Evolutionary conservation across 352 stramenopile genomes (phyloP).

Genomic region (Saprolegnia parasitica): DNA sequence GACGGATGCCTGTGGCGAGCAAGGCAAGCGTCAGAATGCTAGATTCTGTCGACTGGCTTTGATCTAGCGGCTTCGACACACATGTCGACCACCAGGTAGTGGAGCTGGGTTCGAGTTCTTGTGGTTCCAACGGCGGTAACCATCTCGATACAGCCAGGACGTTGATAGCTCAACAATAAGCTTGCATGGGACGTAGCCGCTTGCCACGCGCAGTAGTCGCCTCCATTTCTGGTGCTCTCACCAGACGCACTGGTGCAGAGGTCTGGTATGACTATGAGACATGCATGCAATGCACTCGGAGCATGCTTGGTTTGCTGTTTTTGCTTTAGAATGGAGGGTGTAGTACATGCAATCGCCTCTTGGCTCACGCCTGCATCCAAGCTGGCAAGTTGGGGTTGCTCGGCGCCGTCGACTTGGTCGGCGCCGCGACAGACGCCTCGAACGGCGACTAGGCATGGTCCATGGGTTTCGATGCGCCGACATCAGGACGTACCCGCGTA

Average conservation of each 20-base stretch:
- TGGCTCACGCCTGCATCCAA: constrained; percentile 28
- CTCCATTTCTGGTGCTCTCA: not conserved
- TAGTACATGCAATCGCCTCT: not conserved
- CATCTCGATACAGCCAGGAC: no score
- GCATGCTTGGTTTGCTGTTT: not conserved
- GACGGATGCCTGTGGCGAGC: no score
- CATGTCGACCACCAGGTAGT: no score
- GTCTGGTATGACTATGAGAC: no score
- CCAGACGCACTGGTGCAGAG: not conserved
- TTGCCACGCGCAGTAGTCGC: not conserved
- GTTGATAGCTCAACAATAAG: no score
- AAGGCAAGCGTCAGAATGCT: no score
- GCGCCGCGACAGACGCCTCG: not conserved
- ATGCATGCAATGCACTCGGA: no score
- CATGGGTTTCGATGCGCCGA: not conserved
- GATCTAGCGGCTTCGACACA: no score
- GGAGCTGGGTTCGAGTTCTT: no score
- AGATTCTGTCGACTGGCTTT: no score
- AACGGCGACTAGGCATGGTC: constrained; percentile 2
- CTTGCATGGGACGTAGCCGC: not conserved
- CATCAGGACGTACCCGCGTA: not conserved
- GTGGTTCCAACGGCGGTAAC: no score
- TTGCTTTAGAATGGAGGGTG: not conserved
- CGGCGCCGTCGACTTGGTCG: not conserved
- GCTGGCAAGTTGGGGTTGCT: constrained; percentile 23